A percentile compares a stretch with the other conserved stretches of the same genome.
These are phyloP conservation scores for Globisporangium apiculatum DNA, from an alignment of 352 stramenopile genomes.

Conservation along the genomic window DNA sequence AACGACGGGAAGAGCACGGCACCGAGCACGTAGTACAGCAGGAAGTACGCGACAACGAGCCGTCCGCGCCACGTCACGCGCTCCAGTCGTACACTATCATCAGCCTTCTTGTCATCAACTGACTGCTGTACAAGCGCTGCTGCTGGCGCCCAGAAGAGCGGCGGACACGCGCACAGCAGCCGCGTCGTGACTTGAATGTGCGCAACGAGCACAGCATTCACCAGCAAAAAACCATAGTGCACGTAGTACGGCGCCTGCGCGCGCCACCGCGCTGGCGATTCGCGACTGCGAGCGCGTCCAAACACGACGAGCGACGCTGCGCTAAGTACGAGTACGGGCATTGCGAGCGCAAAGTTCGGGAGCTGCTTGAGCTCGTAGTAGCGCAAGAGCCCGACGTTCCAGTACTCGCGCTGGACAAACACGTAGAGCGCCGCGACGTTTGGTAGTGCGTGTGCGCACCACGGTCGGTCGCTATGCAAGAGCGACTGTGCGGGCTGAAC, in stretches of 20 bases:
- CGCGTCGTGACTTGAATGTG: constrained; percentile 87
- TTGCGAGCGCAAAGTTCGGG: constrained; percentile 92
- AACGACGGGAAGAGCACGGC: constrained; percentile 69
- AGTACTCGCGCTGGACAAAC: constrained; percentile 94
- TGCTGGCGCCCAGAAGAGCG: constrained; percentile 74
- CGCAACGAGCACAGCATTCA: constrained; percentile 72
- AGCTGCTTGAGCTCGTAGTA: constrained; percentile 94
- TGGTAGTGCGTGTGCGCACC: constrained; percentile 55
- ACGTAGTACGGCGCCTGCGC: constrained; percentile 43
- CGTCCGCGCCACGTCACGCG: constrained; percentile 13
- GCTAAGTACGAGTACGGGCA: constrained; percentile 78
- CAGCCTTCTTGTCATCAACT: background rate
- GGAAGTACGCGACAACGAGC: constrained; percentile 53
- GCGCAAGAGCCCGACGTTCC: constrained; percentile 90
- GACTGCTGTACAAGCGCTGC: constrained; percentile 9
- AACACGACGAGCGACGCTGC: constrained; percentile 42
- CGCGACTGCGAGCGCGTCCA: constrained; percentile 2
- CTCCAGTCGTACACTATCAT: background rate
- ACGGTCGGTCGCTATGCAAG: constrained; percentile 43
- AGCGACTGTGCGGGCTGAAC: constrained; percentile 3
- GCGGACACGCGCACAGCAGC: constrained; percentile 63
- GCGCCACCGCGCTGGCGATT: background rate
- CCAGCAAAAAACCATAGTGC: constrained; percentile 66
- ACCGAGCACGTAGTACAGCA: constrained; percentile 64
- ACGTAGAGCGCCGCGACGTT: constrained; percentile 89